Conservation (phyloP, 345 rosid species). For the Syzygium aqueum region DNA sequence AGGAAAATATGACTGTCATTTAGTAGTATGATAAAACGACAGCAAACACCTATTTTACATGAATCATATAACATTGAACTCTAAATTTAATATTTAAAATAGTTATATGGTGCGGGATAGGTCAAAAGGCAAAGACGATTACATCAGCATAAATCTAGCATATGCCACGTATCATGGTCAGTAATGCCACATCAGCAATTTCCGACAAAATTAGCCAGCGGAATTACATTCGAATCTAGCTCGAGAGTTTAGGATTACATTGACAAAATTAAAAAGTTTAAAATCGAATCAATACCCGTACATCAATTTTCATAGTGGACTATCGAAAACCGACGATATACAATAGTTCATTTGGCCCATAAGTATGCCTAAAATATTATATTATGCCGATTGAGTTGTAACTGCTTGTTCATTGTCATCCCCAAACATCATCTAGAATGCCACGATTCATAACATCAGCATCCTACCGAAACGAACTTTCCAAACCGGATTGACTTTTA, state of each 20-base stretch:
- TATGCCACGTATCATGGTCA: background rate
- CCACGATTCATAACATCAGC: background rate
- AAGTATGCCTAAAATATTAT: background rate
- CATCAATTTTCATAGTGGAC: background rate
- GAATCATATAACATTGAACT: background rate
- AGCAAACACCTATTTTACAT: background rate
- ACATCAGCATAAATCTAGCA: rapidly evolving
- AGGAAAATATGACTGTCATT: background rate
- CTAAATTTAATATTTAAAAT: background rate
- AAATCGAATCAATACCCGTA: rapidly evolving
- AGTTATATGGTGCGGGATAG: background rate
- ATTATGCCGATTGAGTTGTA: background rate
- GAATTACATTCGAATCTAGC: background rate
- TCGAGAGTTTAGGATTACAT: rapidly evolving
- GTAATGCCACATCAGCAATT: rapidly evolving
- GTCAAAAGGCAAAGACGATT: background rate
- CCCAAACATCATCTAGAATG: background rate
- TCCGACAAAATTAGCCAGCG: rapidly evolving
- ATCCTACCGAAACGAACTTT: no score
- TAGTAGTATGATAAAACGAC: background rate
- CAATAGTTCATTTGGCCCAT: background rate
- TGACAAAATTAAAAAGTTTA: background rate
- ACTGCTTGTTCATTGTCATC: background rate
- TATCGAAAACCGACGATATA: background rate
- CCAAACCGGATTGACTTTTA: background rate